Base-by-base conservation (phyloP, 1,284 basidiomycete genomes). In the Amylostereum areolatum region DNA sequence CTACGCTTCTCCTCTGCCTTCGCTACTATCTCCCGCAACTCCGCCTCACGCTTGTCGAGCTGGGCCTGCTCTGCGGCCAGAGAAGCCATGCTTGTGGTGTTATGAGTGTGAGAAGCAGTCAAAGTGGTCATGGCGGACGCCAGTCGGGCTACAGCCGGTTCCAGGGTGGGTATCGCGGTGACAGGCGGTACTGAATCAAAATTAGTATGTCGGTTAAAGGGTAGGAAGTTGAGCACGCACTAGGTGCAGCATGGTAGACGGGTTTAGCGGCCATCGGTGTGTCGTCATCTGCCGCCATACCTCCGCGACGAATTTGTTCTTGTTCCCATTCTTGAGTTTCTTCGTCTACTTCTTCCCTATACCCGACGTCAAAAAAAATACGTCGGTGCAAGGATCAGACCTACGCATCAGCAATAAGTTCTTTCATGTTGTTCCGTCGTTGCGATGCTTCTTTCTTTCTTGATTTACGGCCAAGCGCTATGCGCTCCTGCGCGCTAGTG, bases 281-380 rank as follows among this genome's bases (percentile, higher is more conserved):
- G 46, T 49, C 62, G 53, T 35, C 58, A 12, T 66, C 62, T 28
- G 62, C 59, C 25, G 60, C 57, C 3, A 71, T 57, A 18, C 84
- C 91, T 5, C 88, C 90, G 54, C 92, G 74, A 30, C 85, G 80
- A 10, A 91, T 73, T 63, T 97, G 93, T 47, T 89, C 90, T 56
- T 81, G 77, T 62, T 97, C 93, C 95, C 94, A 97, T 68, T 93
- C 89, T 24, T 77, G 71, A 1, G 85, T 84, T 66, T 97, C 94
- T 61, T 97, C 94, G 48, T 92, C 92, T 52, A 89, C 81, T 53
- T 88, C 89, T 57, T 85, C 88, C 3, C 88, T 92, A 54, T 35
- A 47, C 33, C 45, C 8, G 41, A 35, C 44, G 24, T 54, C 51
- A 53, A 34, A 18, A 31, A 9, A 47, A 63, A 61, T 51, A 50